Evolutionary conservation across 345 rosid species (phyloP), one percentile per base, ranked within the genome.

Genomic region (Dimocarpus longan): DNA sequence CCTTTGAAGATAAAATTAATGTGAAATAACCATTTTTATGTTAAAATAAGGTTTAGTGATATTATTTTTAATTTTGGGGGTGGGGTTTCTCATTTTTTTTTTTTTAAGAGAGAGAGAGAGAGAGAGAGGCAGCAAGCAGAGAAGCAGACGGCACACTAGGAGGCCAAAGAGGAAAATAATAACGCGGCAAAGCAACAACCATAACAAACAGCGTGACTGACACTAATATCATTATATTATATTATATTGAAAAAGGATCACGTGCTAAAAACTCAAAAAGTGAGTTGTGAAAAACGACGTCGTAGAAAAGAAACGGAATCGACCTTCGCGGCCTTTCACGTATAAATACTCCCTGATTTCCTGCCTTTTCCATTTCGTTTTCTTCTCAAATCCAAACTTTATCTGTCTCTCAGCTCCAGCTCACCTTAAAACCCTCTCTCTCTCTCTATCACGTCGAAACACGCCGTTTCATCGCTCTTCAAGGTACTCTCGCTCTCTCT

Each of bases 401-500:
- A 32, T 43, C 56, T 70, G 50, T 15, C 11, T 6, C 10, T 22
- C n/a, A 16, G 15, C 26, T 60, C 21, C 16, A 22, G 22, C 13
- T 5, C 2, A 24, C n/a, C 12, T n/a, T 5, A 26, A 46, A 63
- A 63, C 18, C 46, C 56, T 65, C 50, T 66, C 12, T 26, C 66
- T 10, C 66, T 66, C 19, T 32, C 44, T 66, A 18, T 2, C 44
- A 6, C 40, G 37, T 39, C 5, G 40, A 42, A 10, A 68, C 79
- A 39, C 50, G 56, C 26, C 73, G 42, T 56, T 54, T 22, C 66
- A 21, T 50, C 42, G 10, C 44, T 43, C 15, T 40, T 56, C 6
- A 67, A 67, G 79, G 73, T 76, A 68, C 8, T 21, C 16, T 50
- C 69, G 10, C 77, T 52, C 24, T 21, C 21, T n/a, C n/a, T n/a